phyloP scores from a whole-genome alignment of 139 green algal species.

The Coccomyxa sp. region DNA sequence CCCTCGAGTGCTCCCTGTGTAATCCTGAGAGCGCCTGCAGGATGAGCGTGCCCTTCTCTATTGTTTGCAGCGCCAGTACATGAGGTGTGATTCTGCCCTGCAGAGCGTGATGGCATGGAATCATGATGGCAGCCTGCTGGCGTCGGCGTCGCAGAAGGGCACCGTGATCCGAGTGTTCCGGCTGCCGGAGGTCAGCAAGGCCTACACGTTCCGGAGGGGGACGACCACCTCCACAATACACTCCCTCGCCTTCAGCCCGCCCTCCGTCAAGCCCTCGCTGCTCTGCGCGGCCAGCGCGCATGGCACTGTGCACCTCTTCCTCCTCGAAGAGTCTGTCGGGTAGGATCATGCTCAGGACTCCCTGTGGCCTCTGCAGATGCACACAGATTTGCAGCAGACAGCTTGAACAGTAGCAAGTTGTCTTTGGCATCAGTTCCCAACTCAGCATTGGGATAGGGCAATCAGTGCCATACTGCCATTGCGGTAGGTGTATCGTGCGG shows the following conservation, averaged over 20 bases:
- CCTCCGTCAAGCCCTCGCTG: constrained; percentile 37
- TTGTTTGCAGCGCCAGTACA: not conserved
- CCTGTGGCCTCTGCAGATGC: too few relatives aligned
- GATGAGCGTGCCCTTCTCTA: not conserved
- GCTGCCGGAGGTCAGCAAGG: constrained; percentile 35
- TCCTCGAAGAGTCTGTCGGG: constrained; percentile 25
- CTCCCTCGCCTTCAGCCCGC: constrained; percentile 58
- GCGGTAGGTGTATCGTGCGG: too few relatives aligned
- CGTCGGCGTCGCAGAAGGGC: constrained; percentile 67
- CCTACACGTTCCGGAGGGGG: constrained; percentile 53
- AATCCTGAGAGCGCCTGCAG: too few relatives aligned
- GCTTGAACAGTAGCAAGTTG: too few relatives aligned
- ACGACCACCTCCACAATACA: constrained; percentile 52
- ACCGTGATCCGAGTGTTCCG: constrained; percentile 75
- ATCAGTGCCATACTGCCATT: too few relatives aligned
- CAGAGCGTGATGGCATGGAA: constrained; percentile 29
- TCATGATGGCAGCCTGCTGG: constrained; percentile 56
- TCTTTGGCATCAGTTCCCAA: too few relatives aligned
- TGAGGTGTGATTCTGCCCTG: not conserved
- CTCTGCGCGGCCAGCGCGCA: constrained; percentile 62
- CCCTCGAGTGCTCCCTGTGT: too few relatives aligned
- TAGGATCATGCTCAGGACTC: too few relatives aligned
- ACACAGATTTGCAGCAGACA: too few relatives aligned
- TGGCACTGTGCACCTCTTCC: constrained; percentile 72
- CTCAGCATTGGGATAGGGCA: too few relatives aligned